Conservation (phyloP, 169 alveolate genomes). For the Plasmodium chabaudi region DNA sequence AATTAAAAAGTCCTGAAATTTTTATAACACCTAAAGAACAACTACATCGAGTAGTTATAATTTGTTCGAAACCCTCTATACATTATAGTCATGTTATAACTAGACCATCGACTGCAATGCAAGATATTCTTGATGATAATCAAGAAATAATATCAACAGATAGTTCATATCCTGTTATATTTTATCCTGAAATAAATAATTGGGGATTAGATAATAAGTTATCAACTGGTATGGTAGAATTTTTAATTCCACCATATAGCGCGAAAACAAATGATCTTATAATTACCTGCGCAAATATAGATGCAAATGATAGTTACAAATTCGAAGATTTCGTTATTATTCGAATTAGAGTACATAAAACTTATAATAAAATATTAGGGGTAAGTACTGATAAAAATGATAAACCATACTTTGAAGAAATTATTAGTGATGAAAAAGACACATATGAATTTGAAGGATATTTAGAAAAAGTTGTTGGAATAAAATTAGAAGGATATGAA, state of each 20-base stretch:
- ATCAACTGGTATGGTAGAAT: constrained; percentile 36
- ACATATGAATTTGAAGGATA: constrained; percentile 25
- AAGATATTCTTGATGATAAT: constrained; percentile 1
- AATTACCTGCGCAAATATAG: constrained; percentile 37
- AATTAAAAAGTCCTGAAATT: constrained; percentile 12
- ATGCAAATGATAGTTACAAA: constrained; percentile 16
- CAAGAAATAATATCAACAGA: neutral
- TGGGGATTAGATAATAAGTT: constrained; percentile 39
- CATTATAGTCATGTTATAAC: constrained; percentile 35
- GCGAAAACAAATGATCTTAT: neutral
- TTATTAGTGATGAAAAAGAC: constrained; percentile 9
- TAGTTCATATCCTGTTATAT: constrained; percentile 10
- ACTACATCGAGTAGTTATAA: constrained; percentile 31
- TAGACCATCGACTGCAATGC: constrained; percentile 34
- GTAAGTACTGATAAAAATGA: constrained; percentile 29
- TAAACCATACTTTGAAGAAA: constrained; percentile 21
- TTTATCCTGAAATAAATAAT: constrained; percentile 16
- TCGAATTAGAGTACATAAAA: constrained; percentile 29
- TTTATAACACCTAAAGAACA: neutral
- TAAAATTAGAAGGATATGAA: constrained; percentile 31
- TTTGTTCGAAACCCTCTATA: constrained; percentile 48
- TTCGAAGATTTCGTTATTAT: constrained; percentile 32
- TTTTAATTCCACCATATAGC: constrained; percentile 24
- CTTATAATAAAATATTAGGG: constrained; percentile 18
- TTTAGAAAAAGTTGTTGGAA: constrained; percentile 8